phyloP scores from a whole-genome alignment of 1,284 basidiomycete genomes.

The Microbotryomycetes sp. region DNA sequence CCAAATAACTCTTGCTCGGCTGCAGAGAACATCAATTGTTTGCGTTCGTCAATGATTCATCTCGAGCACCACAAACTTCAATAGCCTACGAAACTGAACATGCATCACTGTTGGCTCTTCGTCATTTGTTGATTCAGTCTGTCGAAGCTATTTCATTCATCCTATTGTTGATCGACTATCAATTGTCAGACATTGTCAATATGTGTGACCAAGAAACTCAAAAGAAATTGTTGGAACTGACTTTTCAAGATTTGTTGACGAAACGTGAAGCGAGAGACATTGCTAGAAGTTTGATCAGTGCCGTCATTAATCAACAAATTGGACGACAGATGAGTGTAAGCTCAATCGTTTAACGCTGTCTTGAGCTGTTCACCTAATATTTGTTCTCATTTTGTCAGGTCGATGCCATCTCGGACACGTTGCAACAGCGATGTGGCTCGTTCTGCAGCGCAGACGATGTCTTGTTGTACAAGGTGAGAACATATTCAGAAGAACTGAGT shows the following conservation, averaged over 20 bases:
- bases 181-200: slow-evolving; percentile 73
- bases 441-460: slow-evolving; percentile 99
- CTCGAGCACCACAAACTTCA: slow-evolving; percentile 23
- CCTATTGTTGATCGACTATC: slow-evolving; percentile 83
- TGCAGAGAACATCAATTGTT: slow-evolving; percentile 28
- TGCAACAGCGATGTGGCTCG: slow-evolving; percentile 89
- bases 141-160: slow-evolving; percentile 92
- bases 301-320: slow-evolving; percentile 96
- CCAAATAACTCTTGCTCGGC: not conserved
- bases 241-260: slow-evolving; percentile 78
- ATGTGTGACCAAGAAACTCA: slow-evolving; percentile 62
- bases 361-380: slow-evolving; percentile 16
- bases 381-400: slow-evolving; percentile 51
- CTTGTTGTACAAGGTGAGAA: slow-evolving; percentile 80
- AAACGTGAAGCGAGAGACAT: slow-evolving; percentile 71
- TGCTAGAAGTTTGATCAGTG: slow-evolving; percentile 82
- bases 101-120: slow-evolving; percentile 64
- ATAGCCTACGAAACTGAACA: slow-evolving; percentile 60
- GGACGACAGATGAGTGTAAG: slow-evolving; percentile 87
- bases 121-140: slow-evolving; percentile 66
- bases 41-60: slow-evolving; percentile 17
- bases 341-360: slow-evolving; percentile 11
- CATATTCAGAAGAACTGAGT: not conserved
- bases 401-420: slow-evolving; percentile 87
- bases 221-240: slow-evolving; percentile 59